Evolutionary conservation across 2,329 filamentous ascomycete species (phyloP).

Genomic region (Gyromitra esculenta): DNA sequence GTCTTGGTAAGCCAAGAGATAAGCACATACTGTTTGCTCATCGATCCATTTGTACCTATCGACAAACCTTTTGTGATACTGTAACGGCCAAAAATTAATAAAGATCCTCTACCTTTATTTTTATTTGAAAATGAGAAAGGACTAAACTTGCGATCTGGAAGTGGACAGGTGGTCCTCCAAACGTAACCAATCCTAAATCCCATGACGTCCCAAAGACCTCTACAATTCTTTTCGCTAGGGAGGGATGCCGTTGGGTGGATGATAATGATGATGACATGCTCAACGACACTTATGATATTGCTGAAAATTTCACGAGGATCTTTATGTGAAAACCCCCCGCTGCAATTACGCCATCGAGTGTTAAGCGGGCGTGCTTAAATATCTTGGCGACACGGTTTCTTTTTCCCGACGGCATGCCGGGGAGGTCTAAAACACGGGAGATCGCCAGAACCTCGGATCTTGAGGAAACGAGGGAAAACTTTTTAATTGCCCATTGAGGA

Average conservation of each 20-base stretch:
- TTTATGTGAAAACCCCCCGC: constrained; percentile 9
- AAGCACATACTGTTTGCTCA: constrained; percentile 69
- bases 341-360: neutral
- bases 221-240: constrained; percentile 25
- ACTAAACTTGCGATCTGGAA: constrained; percentile 69
- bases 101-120: neutral
- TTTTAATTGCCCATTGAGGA: neutral
- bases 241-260: constrained; percentile 8
- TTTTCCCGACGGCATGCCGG: constrained; percentile 5
- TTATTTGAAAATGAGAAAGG: neutral
- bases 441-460: neutral
- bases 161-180: constrained; percentile 75
- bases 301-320: neutral
- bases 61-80: constrained; percentile 69
- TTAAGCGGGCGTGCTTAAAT: constrained; percentile 5
- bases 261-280: constrained; percentile 25
- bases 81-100: constrained; percentile 11
- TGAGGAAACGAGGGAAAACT: neutral
- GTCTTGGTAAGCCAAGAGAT: neutral
- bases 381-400: constrained; percentile 11
- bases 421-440: neutral
- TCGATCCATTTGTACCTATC: constrained; percentile 70
- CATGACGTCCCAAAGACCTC: constrained; percentile 60
- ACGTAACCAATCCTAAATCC: constrained; percentile 72
- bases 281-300: neutral